Evolutionary conservation across 1,284 basidiomycete species (phyloP).

Genomic region (Prillingera fragicola): DNA sequence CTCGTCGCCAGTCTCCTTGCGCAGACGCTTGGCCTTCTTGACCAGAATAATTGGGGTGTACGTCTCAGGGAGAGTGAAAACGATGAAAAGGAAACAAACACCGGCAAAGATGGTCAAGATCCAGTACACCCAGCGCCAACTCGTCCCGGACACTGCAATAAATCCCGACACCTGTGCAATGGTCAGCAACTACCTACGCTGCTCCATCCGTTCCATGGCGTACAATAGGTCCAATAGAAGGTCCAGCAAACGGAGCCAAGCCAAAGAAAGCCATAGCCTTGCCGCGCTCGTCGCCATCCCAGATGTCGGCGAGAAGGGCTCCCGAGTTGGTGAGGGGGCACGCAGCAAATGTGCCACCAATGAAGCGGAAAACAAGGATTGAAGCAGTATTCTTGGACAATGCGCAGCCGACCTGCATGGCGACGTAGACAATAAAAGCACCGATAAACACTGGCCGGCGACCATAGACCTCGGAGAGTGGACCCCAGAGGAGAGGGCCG

Average conservation of each 20-base stretch:
- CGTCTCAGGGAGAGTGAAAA: slow-evolving; percentile 72
- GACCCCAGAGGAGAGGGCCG: slow-evolving; percentile 60
- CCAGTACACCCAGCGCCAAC: slow-evolving; percentile 59
- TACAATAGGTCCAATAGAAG: slow-evolving; percentile 58
- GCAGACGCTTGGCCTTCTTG: slow-evolving; percentile 51
- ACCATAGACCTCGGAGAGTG: slow-evolving; percentile 54
- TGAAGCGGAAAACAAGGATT: slow-evolving; percentile 63
- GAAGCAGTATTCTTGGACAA: slow-evolving; percentile 58
- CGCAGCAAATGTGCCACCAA: slow-evolving; percentile 58
- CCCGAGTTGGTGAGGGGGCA: slow-evolving; percentile 52
- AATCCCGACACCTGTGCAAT: slow-evolving; percentile 61
- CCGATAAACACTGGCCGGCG: slow-evolving; percentile 62
- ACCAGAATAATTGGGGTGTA: slow-evolving; percentile 55
- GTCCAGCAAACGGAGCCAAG: slow-evolving; percentile 66
- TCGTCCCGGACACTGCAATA: slow-evolving; percentile 51
- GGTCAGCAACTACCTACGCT: too few species aligned
- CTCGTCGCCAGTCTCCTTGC: slow-evolving; percentile 61
- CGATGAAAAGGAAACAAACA: slow-evolving; percentile 45
- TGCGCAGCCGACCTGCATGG: slow-evolving; percentile 57
- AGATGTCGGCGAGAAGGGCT: slow-evolving; percentile 56
- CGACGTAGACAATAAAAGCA: slow-evolving; percentile 61
- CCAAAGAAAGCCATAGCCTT: slow-evolving; percentile 65
- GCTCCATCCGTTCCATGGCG: too few species aligned
- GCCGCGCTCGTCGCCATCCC: slow-evolving; percentile 64
- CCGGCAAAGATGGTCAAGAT: slow-evolving; percentile 60